Base-by-base conservation (phyloP, 371 early-diverging fungal species). In the Haplosporangium sp. region DNA sequence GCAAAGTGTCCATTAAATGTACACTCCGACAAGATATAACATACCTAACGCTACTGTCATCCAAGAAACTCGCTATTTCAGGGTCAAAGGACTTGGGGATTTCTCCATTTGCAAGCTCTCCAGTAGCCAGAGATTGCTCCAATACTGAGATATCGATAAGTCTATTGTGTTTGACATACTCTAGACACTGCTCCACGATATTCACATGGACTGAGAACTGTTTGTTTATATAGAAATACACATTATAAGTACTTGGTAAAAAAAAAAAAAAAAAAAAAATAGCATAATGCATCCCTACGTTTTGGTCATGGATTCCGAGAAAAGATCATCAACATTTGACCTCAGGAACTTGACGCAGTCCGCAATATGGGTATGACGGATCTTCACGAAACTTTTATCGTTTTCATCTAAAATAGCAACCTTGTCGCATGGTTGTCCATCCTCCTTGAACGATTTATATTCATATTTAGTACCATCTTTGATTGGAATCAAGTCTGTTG, bases 281-380 rank as follows among this genome's bases (percentile, higher is more conserved):
- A 27, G 45, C 45, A 3, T 13, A 10, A 45, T 45, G 10, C n/a
- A n/a, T n/a, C 5, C 69, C 60, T 65, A 72, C 77, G 79, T 50
- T 48, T 69, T 72, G 20, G 63, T 50, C 87, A 61, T 86, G 70
- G 72, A 88, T 87, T 75, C 88, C 82, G 27, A 72, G 69, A 63
- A 86, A 72, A 82, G 97, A 60, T 86, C 86, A 69, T 95, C 92
- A 68, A 98, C 95, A 53, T 93, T 90, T 59, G 87, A 88, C 67
- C 92, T 87, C 53, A 99, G 86, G 50, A 93, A 90, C 56, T 94
- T 92, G 59, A 94, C 94, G 7, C 95, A 93, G 53, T 96, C 97
- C 8, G 96, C 94, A 82, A 97, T 97, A 83, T 98, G 98, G 87
- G 89, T 92, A 83, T 97, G 97, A 6, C 99, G 92, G 71, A 96